These are phyloP conservation scores for Penicillium coprophilum DNA, from an alignment of 495 filamentous ascomycete genomes.

Conservation along the genomic window DNA sequence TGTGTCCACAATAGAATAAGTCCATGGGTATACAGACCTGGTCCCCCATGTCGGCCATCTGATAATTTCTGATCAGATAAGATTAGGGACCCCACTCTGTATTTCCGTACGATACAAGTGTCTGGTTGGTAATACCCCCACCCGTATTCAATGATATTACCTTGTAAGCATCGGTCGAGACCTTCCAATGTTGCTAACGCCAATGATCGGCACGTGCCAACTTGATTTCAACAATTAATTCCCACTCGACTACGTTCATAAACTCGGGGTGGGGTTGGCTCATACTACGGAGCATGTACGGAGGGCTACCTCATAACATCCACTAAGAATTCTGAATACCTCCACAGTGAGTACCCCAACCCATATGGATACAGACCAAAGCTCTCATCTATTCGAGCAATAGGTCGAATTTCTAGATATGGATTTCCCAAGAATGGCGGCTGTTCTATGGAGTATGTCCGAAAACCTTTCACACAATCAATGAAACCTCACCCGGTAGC, in stretches of 20 bases:
- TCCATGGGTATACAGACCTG: background rate
- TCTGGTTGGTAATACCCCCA: background rate
- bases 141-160: background rate
- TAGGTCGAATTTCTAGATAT: background rate
- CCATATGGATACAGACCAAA: background rate
- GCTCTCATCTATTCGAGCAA: background rate
- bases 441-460: background rate
- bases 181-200: background rate
- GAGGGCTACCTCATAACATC: too few species aligned
- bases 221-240: background rate
- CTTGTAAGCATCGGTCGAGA: background rate
- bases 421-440: background rate
- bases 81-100: constrained; percentile 1
- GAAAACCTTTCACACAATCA: background rate
- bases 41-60: background rate
- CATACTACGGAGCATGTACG: too few species aligned
- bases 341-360: background rate
- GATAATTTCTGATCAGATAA: constrained; percentile 9
- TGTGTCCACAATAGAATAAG: too few species aligned
- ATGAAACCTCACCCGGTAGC: background rate
- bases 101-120: background rate
- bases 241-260: background rate
- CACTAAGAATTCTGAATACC: too few species aligned
- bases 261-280: too few species aligned
- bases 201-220: constrained; percentile 3